phyloP scores from a whole-genome alignment of 1,284 basidiomycete genomes.

The Trichosporon coremiiforme region DNA sequence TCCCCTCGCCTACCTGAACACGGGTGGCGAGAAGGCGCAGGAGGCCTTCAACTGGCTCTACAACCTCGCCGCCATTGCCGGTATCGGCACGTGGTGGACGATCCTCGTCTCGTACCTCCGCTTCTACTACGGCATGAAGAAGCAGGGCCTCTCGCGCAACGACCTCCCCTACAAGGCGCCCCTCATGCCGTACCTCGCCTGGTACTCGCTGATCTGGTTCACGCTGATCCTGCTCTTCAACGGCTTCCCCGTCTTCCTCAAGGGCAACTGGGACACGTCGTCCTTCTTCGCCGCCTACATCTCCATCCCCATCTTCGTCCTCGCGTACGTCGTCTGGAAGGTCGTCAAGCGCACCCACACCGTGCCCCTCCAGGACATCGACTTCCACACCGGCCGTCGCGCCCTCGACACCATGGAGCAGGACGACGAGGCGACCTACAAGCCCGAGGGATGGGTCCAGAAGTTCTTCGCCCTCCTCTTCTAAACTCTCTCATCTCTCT shows the following conservation, averaged over 20 bases:
- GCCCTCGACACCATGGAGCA: slow-evolving; percentile 65
- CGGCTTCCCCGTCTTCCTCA: slow-evolving; percentile 63
- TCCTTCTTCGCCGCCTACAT: slow-evolving; percentile 57
- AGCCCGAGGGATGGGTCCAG: slow-evolving; percentile 34
- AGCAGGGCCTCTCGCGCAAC: slow-evolving; percentile 64
- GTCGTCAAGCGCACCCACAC: slow-evolving; percentile 61
- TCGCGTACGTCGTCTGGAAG: slow-evolving; percentile 65
- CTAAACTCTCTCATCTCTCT: slow-evolving; percentile 25
- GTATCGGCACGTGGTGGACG: slow-evolving; percentile 67
- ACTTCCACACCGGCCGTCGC: slow-evolving; percentile 66
- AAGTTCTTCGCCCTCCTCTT: slow-evolving; percentile 40
- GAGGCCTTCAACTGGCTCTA: slow-evolving; percentile 64
- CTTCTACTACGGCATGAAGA: slow-evolving; percentile 68
- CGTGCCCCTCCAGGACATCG: slow-evolving; percentile 63
- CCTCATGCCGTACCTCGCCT: slow-evolving; percentile 30
- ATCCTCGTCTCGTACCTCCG: slow-evolving; percentile 73
- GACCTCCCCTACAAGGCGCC: slow-evolving; percentile 61
- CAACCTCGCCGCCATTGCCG: slow-evolving; percentile 69
- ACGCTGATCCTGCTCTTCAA: slow-evolving; percentile 47
- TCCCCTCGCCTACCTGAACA: slow-evolving; percentile 62
- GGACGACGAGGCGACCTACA: slow-evolving; percentile 41
- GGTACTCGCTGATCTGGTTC: slow-evolving; percentile 42
- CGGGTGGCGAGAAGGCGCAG: slow-evolving; percentile 42
- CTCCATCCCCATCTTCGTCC: slow-evolving; percentile 51
- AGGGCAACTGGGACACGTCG: slow-evolving; percentile 60